These are phyloP conservation scores for Coemansia sp. DNA, from an alignment of 192 early-diverging fungal species.

Conservation along the genomic window DNA sequence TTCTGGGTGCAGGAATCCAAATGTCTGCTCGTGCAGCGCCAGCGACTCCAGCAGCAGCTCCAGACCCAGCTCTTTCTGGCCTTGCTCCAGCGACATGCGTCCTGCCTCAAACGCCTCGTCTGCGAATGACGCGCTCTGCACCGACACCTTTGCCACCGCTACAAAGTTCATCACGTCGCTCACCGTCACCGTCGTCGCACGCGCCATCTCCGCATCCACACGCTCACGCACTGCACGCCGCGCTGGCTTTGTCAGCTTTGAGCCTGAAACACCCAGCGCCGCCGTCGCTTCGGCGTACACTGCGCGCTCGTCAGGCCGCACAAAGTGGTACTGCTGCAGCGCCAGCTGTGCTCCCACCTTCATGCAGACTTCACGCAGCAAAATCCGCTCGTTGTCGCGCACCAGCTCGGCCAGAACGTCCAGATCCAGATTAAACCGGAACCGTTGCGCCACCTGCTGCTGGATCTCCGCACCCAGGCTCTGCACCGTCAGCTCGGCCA, in stretches of 20 bases:
- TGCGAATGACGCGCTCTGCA: slow-evolving; percentile 67
- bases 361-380: slow-evolving; percentile 79
- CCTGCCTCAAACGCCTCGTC: slow-evolving; percentile 91
- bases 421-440: slow-evolving; percentile 68
- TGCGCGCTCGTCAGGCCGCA: slow-evolving; percentile 38
- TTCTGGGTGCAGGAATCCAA: slow-evolving; percentile 87
- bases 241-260: slow-evolving; percentile 56
- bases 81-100: slow-evolving; percentile 71
- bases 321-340: slow-evolving; percentile 74
- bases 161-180: slow-evolving; percentile 42
- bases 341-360: slow-evolving; percentile 87
- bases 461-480: slow-evolving; percentile 61
- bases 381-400: slow-evolving; percentile 59
- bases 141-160: slow-evolving; percentile 38
- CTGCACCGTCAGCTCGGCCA: slow-evolving; percentile 64
- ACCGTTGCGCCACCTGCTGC: slow-evolving; percentile 67
- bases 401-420: slow-evolving; percentile 55
- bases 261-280: slow-evolving; percentile 11
- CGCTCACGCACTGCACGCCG: slow-evolving; percentile 60
- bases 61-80: slow-evolving; percentile 73
- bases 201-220: slow-evolving; percentile 23
- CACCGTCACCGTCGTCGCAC: slow-evolving; percentile 24
- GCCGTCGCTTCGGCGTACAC: slow-evolving; percentile 47
- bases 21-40: slow-evolving; percentile 89
- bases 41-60: slow-evolving; percentile 84